phyloP scores from a whole-genome alignment of 345 rosid species.

The Pugionium cornutum region DNA sequence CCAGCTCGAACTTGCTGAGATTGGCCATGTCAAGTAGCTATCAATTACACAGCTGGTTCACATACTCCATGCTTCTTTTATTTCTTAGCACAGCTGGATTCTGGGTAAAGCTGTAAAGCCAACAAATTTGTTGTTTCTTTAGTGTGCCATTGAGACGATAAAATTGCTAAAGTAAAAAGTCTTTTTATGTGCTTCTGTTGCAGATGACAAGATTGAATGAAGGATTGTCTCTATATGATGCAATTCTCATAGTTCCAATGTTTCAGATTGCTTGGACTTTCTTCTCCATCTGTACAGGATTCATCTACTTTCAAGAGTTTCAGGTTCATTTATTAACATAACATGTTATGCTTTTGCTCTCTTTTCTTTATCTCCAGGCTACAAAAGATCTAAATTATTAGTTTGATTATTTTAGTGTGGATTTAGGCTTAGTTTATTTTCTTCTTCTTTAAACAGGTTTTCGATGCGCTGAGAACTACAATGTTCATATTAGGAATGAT shows the following conservation, averaged over 20 bases:
- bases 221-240: conserved; percentile 88
- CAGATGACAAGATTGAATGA: conserved; percentile 98
- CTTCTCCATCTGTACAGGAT: conserved; percentile 98
- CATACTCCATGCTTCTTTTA: conserved; percentile 92
- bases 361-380: neutral
- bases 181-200: conserved; percentile 22
- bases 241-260: conserved; percentile 98
- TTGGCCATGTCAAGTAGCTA: conserved; percentile 89
- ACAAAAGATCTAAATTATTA: neutral
- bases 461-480: conserved; percentile 81
- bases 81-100: conserved; percentile 98
- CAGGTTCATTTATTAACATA: conserved; percentile 55
- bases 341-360: neutral
- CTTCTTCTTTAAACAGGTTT: conserved; percentile 56
- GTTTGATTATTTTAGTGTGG: neutral
- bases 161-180: conserved; percentile 24
- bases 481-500: conserved; percentile 94
- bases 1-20: conserved; percentile 90
- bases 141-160: conserved; percentile 2
- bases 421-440: conserved; percentile 6
- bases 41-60: conserved; percentile 93
- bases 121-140: conserved; percentile 15
- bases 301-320: conserved; percentile 95
- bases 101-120: conserved; percentile 66
- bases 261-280: conserved; percentile 99